A percentile compares a stretch with the other conserved stretches of the same genome.
These are phyloP conservation scores for Tylopilus intermedius DNA, from an alignment of 768 basidiomycete genomes.

Conservation along the genomic window DNA sequence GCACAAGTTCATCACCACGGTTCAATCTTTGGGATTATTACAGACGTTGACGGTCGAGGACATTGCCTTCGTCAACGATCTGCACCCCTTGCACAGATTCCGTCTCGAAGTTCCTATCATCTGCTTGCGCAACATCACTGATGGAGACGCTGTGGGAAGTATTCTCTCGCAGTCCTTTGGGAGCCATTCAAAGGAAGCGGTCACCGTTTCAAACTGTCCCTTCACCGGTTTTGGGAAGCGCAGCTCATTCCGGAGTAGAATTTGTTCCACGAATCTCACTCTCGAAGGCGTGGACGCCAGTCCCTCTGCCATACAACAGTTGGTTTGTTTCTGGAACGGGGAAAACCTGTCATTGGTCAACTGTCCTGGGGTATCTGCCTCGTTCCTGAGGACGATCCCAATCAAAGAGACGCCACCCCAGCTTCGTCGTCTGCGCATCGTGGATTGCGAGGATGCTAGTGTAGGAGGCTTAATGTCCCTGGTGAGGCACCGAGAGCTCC, in stretches of 20 bases:
- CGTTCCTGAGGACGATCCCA: conserved; percentile 4
- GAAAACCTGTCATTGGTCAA: conserved; percentile 5
- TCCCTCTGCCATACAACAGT: not conserved
- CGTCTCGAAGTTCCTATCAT: conserved; percentile 2
- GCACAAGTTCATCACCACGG: not conserved
- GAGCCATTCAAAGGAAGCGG: conserved; percentile 1
- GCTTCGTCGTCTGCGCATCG: conserved; percentile 3
- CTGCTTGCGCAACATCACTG: not conserved
- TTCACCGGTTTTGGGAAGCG: conserved; percentile 3
- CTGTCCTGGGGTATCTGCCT: conserved; percentile 1
- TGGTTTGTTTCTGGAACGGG: conserved; percentile 9
- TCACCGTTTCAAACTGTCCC: conserved; percentile 1
- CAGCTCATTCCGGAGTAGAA: not conserved
- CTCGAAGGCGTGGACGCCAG: conserved; percentile 1
- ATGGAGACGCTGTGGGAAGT: not conserved
- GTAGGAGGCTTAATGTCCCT: not conserved
- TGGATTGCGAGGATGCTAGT: conserved; percentile 5
- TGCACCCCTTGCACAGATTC: conserved; percentile 3
- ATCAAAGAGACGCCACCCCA: not conserved
- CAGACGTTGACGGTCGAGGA: conserved; percentile 5
- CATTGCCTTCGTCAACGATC: conserved; percentile 4
- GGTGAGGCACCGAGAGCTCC: conserved; percentile 3
- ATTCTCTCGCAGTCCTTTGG: conserved; percentile 4
- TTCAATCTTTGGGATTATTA: not conserved
- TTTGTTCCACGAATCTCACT: not conserved